A percentile compares a stretch with the other conserved stretches of the same genome.
phyloP scores from a whole-genome alignment of 805 yeast species.

The Monosporozyma unispora region DNA sequence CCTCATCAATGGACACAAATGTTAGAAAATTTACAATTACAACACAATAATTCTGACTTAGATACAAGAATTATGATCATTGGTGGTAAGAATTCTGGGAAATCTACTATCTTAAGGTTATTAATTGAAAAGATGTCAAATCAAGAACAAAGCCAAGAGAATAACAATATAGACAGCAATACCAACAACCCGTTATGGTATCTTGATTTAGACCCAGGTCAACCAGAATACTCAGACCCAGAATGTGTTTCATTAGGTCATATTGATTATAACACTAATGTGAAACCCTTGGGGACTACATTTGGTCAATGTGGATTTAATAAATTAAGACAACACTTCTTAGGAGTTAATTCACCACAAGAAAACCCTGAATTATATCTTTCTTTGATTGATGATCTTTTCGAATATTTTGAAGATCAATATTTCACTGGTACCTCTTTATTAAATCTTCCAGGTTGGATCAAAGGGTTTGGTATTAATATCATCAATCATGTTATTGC shows the following conservation, averaged over 20 bases:
- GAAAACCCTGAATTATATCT: slow-evolving; percentile 53
- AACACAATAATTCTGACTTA: slow-evolving; percentile 16
- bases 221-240: slow-evolving; percentile 68
- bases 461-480: slow-evolving; percentile 75
- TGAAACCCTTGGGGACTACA: slow-evolving; percentile 17
- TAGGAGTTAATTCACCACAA: slow-evolving; percentile 64
- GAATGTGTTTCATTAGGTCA: slow-evolving; percentile 53
- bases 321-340: slow-evolving; percentile 29
- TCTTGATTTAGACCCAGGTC: slow-evolving; percentile 84
- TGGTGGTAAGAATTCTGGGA: slow-evolving; percentile 69
- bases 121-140: slow-evolving; percentile 39
- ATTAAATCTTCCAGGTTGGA: slow-evolving; percentile 85
- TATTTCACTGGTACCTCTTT: slow-evolving; percentile 36
- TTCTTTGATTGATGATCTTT: slow-evolving; percentile 34
- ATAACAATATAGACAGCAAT: background rate
- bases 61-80: slow-evolving; percentile 30
- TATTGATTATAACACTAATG: slow-evolving; percentile 11
- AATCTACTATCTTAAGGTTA: slow-evolving; percentile 57
- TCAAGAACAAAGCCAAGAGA: slow-evolving; percentile 7
- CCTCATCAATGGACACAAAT: slow-evolving; percentile 16
- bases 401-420: slow-evolving; percentile 25
- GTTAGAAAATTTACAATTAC: slow-evolving; percentile 17
- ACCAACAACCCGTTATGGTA: slow-evolving; percentile 33
- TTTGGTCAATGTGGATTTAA: slow-evolving; percentile 16
- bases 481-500: slow-evolving; percentile 43